Base-by-base conservation (phyloP, 1,139 yeast genomes). In the Saccharomyces uvarum region DNA sequence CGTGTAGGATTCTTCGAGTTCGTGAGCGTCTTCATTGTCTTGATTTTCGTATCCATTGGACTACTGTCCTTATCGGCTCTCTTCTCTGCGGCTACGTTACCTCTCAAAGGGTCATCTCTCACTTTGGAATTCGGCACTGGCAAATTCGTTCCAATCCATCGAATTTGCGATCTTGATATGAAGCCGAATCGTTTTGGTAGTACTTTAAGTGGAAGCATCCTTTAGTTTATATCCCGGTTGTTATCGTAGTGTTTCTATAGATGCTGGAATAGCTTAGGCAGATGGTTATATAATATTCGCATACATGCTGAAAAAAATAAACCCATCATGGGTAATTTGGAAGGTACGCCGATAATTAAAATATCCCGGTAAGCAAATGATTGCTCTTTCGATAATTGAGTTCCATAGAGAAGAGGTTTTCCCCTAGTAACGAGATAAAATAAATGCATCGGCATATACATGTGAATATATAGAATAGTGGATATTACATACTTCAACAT, bases 21-120 rank as follows among this genome's bases (percentile, higher is more conserved):
- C 48, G 48, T 51, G n/a, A 26, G 51, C 13, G 44, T 48, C 44
- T 48, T 51, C 29, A 48, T 48, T 0, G 51, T 51, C 16, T 44
- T 48, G 24, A 51, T 50, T 3, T 41, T 38, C 26, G 44, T 48
- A 41, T 38, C 26, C 19, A 21, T 19, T 19, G 50, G 24, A 13
- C 14, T 27, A 19, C 14, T 11, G 14, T 4, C 26, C 24, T 24
- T 44, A n/a, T 44, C 42, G 14, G 8, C 21, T 14, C 21, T 21
- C 44, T 21, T 50, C 29, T 29, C 32, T 29, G 41, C 24, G 3
- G 14, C 26, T 11, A 44, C 28, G n/a, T 14, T 41, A 27, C 28
- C 52, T 26, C 13, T 19, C 44, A n/a, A 38, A 38, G 24, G n/a
- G 44, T 11, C 44, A 46, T 46, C 48, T 16, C 29, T 13, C 16